Percentiles rank a stretch among this genome's conserved stretches.
Conservation (phyloP, 2,329 filamentous ascomycete genomes). For the Penicillium frequentans region DNA sequence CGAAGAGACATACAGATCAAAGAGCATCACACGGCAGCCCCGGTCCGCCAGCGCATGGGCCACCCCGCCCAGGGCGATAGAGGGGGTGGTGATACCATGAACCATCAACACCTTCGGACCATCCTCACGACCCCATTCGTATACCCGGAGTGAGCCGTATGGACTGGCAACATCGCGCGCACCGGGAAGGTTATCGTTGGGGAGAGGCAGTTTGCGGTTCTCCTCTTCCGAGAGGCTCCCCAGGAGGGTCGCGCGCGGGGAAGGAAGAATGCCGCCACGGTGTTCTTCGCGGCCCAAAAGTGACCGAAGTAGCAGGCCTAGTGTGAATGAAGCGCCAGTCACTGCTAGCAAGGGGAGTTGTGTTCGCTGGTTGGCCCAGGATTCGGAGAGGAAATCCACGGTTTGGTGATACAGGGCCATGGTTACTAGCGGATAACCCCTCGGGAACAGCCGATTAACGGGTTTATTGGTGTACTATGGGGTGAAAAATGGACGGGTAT, state of each 20-base stretch:
- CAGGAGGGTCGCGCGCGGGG: constrained; percentile 38
- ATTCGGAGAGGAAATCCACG: constrained; percentile 34
- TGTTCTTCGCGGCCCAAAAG: constrained; percentile 20
- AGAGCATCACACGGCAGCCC: constrained; percentile 76
- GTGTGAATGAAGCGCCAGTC: constrained; percentile 36
- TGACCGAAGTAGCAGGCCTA: constrained; percentile 33
- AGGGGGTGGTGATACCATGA: constrained; percentile 80
- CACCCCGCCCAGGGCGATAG: constrained; percentile 65
- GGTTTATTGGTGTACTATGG: background rate
- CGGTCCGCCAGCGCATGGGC: constrained; percentile 63
- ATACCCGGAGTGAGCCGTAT: constrained; percentile 71
- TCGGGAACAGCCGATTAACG: background rate
- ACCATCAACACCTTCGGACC: constrained; percentile 73
- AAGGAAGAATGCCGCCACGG: constrained; percentile 27
- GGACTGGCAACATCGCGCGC: constrained; percentile 61
- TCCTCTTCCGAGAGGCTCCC: constrained; percentile 37
- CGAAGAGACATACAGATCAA: constrained; percentile 54
- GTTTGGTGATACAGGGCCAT: constrained; percentile 39
- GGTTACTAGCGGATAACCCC: constrained; percentile 4
- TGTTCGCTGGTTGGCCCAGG: constrained; percentile 28
- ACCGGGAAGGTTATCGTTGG: constrained; percentile 63
- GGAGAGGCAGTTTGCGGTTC: constrained; percentile 58
- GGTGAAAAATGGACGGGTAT: background rate
- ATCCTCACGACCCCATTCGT: constrained; percentile 74
- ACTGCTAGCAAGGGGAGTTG: constrained; percentile 36